These are phyloP conservation scores for Arthrobotrys entomopaga DNA, from an alignment of 2,329 filamentous ascomycete genomes.

Conservation along the genomic window DNA sequence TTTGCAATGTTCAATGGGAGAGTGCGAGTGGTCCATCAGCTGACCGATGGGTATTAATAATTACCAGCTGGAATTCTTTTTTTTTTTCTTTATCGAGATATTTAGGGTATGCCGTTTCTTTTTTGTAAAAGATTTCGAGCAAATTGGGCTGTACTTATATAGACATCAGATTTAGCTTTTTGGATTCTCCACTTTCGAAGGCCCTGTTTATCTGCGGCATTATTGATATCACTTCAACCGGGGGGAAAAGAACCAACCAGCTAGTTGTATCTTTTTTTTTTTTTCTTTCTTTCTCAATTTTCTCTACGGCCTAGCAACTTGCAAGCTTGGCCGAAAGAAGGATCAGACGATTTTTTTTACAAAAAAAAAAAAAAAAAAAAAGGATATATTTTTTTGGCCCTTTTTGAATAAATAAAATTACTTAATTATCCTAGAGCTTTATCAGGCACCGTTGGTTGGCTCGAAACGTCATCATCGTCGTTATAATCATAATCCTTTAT, in stretches of 20 bases:
- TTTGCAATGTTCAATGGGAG: conserved; percentile 3
- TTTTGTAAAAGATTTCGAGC: no score
- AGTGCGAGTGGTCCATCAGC: conserved; percentile 9
- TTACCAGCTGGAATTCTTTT: background rate
- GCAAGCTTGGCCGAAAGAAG: conserved; percentile 34
- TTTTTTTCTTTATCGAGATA: no score
- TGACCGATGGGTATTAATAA: background rate
- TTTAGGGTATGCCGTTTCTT: no score
- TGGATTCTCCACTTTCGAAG: conserved; percentile 36
- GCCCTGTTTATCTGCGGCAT: conserved; percentile 52
- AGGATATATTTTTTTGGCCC: background rate
- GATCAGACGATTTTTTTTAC: conserved; percentile 47
- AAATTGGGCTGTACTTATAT: conserved; percentile 12
- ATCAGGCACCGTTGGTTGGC: conserved; percentile 20
- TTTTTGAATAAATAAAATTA: no score
- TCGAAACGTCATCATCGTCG: conserved; percentile 42
- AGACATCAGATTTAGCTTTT: conserved; percentile 48
- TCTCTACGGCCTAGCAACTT: no score
- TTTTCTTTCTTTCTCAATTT: no score
- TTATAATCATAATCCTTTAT: background rate
- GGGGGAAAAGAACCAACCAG: conserved; percentile 24
- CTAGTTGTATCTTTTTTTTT: conserved; percentile 20
- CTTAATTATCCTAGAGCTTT: conserved; percentile 28
- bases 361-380: conserved; percentile 9
- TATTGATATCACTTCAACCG: conserved; percentile 54